Evolutionary conservation across 371 early-diverging fungal genomes (phyloP).

Genomic region (Mucor irregularis): DNA sequence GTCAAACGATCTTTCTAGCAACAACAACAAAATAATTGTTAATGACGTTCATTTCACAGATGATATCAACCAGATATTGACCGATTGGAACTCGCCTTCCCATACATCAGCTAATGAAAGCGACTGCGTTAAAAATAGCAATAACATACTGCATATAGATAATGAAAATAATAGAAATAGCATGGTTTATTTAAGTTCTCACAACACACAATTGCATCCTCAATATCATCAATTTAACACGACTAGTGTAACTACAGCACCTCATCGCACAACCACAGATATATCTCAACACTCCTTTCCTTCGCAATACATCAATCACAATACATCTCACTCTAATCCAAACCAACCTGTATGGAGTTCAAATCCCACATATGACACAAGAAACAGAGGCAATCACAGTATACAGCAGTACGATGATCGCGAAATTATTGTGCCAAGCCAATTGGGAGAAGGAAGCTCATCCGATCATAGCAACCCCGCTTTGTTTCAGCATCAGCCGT

Average conservation of each 20-base stretch:
- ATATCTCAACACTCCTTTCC: background rate
- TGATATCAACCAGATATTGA: background rate
- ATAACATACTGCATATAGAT: background rate
- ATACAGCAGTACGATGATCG: background rate
- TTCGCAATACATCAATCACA: background rate
- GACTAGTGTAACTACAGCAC: background rate
- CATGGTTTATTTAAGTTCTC: background rate
- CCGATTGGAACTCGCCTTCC: background rate
- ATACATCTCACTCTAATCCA: no score
- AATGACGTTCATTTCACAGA: background rate
- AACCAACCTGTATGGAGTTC: no score
- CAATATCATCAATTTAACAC: background rate
- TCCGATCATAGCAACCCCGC: background rate
- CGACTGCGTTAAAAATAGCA: background rate
- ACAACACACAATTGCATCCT: background rate
- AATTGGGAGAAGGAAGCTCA: background rate
- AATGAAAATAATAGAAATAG: background rate
- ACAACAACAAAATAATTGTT: background rate
- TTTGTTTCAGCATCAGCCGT: background rate
- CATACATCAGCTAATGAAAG: background rate
- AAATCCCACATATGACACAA: background rate
- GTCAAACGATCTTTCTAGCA: no score
- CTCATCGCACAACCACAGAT: background rate
- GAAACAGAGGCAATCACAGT: background rate
- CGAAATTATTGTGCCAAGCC: slow-evolving; percentile 8